Evolutionary conservation across 2,329 filamentous ascomycete genomes (phyloP).

Genomic region (Colletotrichum trifolii): DNA sequence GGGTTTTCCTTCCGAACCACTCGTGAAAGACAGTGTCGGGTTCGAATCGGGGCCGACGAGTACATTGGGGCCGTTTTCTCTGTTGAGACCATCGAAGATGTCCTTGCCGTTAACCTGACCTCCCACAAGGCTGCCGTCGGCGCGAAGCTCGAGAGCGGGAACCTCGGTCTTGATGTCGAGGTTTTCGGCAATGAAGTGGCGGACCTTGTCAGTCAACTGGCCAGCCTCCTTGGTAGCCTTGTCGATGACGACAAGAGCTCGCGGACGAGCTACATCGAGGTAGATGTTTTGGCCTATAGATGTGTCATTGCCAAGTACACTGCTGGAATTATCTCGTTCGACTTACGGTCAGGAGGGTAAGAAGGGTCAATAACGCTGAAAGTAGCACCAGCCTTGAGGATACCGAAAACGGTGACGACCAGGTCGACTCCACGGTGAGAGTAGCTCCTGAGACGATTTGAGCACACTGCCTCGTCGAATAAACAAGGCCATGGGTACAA

Average conservation of each 20-base stretch:
- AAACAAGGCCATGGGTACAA: conserved; percentile 56
- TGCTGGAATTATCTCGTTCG: neutral
- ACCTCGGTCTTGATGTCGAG: conserved; percentile 79
- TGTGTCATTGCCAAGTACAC: neutral
- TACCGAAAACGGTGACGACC: conserved; percentile 45
- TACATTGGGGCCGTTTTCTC: conserved; percentile 70
- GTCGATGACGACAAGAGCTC: conserved; percentile 77
- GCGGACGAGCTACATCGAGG: conserved; percentile 81
- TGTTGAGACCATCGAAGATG: conserved; percentile 64
- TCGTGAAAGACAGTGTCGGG: conserved; percentile 80
- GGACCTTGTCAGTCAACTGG: conserved; percentile 27
- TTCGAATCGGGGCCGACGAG: conserved; percentile 87
- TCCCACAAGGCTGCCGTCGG: conserved; percentile 79
- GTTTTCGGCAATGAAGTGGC: conserved; percentile 72
- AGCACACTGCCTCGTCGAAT: neutral
- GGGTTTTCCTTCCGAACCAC: conserved; percentile 67
- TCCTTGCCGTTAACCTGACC: conserved; percentile 75
- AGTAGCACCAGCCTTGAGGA: conserved; percentile 81
- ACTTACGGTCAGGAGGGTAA: conserved; percentile 4
- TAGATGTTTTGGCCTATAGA: conserved; percentile 62
- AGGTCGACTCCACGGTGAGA: conserved; percentile 19
- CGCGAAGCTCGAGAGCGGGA: conserved; percentile 76
- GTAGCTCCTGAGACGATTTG: conserved; percentile 8
- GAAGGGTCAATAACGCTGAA: conserved; percentile 6
- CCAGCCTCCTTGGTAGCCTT: conserved; percentile 74